Evolutionary conservation across 805 yeast species (phyloP), one percentile per base, ranked within the genome.

Genomic region (Torulaspora delbrueckii): DNA sequence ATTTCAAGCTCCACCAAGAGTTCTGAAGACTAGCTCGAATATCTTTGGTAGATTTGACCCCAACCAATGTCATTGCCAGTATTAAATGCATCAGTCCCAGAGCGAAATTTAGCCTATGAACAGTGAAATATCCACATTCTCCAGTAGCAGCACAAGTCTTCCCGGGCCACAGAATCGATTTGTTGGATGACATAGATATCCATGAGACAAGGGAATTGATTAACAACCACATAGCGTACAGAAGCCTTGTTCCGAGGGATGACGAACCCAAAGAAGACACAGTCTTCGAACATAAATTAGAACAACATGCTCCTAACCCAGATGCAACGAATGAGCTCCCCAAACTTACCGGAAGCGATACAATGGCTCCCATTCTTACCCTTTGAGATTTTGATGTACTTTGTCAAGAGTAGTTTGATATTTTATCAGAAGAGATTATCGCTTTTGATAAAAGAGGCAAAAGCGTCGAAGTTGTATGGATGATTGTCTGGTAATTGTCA

Each of bases 51-150:
- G 93, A 82, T 53, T 79, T 80, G 4, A 90, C 95, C 16, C 88
- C 86, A 8, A 84, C 60, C 37, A 93, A 70, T 33, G 85, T 58
- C 2, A 70, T 65, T 1, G 93, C 95, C 45, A 93, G 68, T 0
- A 81, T 52, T 27, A 90, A 57, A 68, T 93, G 99, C 47, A 88
- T 66, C 44, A 81, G 41, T 2, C 96, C 98, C 14, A 93, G 70
- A 2, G 97, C 90, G 60, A 89, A 86, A 66, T 88, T 88, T 57
- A 93, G 72, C 45, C 98, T 71, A 63, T 93, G 95, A n/a, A 93
- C 97, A 4, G 95, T 90, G 12, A 88, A 86, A 66, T 91, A 93
- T 38, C 97, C 95, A 65, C 96, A 89, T 56, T 86, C 86, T 46
- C 85, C 84, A 18, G 79, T 78, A 10, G 93, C 95, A 36, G 82